These are phyloP conservation scores for Populus simonii DNA, from an alignment of 345 rosid genomes.

Conservation along the genomic window DNA sequence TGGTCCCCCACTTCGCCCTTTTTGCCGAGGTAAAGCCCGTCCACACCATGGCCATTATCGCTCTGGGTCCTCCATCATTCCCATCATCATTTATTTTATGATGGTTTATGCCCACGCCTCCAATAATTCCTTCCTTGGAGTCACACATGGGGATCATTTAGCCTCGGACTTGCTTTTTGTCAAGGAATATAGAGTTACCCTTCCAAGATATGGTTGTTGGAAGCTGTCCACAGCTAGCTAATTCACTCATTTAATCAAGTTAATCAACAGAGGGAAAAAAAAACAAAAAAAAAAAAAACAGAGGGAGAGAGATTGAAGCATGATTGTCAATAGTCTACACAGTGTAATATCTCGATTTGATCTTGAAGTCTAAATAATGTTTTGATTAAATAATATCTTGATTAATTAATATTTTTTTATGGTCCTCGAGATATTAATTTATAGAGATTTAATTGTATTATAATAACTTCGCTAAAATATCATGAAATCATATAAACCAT, in stretches of 20 bases:
- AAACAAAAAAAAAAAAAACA: no score
- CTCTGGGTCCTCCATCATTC: constrained; percentile 17
- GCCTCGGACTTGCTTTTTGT: constrained; percentile 5
- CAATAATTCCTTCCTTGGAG: background rate
- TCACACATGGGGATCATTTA: constrained; percentile 25
- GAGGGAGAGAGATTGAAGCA: no score
- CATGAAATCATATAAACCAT: no score
- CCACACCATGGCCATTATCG: constrained; percentile 20
- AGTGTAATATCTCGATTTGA: no score
- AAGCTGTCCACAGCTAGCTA: background rate
- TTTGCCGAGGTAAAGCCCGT: constrained; percentile 15
- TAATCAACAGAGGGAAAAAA: no score
- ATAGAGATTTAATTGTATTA: no score
- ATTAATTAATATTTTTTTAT: no score
- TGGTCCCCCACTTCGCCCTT: constrained; percentile 28
- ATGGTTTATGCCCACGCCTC: constrained; percentile 58
- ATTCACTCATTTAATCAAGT: background rate
- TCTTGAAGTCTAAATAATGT: no score
- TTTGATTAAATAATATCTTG: no score
- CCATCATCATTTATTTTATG: constrained; percentile 56
- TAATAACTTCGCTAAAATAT: no score
- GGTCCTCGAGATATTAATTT: no score
- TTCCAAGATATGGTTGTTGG: background rate
- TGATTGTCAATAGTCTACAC: background rate
- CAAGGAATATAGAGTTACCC: background rate